phyloP scores from a whole-genome alignment of 1,284 basidiomycete species.

The Erythrobasidium hasegawianum region DNA sequence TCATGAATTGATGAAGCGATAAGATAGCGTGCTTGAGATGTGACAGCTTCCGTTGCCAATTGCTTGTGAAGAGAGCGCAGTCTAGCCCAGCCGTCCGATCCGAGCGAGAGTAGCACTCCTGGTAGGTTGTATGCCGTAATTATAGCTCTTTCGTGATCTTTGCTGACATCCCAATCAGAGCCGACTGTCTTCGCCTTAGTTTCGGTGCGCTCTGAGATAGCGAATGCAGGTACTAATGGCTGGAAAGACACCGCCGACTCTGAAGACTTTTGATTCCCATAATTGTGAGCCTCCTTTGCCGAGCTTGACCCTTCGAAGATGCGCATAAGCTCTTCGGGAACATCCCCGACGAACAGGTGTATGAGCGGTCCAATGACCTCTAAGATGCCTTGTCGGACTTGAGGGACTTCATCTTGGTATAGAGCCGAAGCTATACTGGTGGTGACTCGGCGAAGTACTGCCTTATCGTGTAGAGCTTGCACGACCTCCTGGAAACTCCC shows the following conservation, averaged over 20 bases:
- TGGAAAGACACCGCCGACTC: constrained; percentile 11
- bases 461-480: constrained; percentile 47
- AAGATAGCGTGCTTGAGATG: constrained; percentile 54
- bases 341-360: constrained; percentile 66
- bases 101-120: constrained; percentile 81
- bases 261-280: neutral
- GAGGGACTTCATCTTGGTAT: constrained; percentile 62
- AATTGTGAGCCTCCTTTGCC: no score
- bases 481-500: constrained; percentile 9
- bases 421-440: constrained; percentile 53
- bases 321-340: constrained; percentile 69
- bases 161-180: constrained; percentile 36
- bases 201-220: neutral
- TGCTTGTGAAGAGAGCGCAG: constrained; percentile 66
- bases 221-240: constrained; percentile 32
- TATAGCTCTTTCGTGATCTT: constrained; percentile 67
- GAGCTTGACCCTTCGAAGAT: constrained; percentile 61
- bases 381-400: constrained; percentile 75
- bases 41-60: constrained; percentile 60
- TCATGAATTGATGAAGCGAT: constrained; percentile 61
- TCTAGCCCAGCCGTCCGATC: constrained; percentile 69
- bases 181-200: neutral
- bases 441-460: constrained; percentile 45
- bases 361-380: constrained; percentile 90
- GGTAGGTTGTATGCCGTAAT: constrained; percentile 94